Conservation (phyloP, 2,329 filamentous ascomycete genomes). For the Talaromyces funiculosus region DNA sequence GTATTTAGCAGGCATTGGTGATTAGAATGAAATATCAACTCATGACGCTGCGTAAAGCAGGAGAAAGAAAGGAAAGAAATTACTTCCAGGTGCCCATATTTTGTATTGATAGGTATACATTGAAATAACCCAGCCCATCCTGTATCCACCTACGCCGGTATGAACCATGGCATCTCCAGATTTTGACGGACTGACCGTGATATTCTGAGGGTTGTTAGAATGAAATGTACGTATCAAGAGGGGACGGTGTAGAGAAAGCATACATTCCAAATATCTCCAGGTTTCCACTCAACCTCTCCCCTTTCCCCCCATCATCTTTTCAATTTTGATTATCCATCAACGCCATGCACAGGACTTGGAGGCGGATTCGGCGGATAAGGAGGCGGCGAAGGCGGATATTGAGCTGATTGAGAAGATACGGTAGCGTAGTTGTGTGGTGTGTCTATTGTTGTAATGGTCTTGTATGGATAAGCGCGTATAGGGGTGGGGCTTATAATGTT, state of each 20-base stretch:
- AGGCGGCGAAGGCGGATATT: conserved; percentile 25
- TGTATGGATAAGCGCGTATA: background rate
- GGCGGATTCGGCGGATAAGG: conserved; percentile 37
- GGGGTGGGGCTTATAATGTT: background rate
- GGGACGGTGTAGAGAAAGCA: too few relatives aligned
- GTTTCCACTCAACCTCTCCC: too few relatives aligned
- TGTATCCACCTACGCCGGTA: too few relatives aligned
- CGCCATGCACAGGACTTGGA: conserved; percentile 29
- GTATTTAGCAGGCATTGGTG: background rate
- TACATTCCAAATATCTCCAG: too few relatives aligned
- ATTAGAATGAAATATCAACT: background rate
- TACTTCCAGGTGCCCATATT: background rate
- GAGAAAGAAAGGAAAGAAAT: background rate
- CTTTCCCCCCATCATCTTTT: background rate
- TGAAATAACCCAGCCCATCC: background rate
- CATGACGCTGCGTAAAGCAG: background rate
- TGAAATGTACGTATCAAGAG: too few relatives aligned
- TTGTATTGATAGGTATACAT: background rate
- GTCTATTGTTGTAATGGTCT: background rate
- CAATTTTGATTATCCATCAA: background rate
- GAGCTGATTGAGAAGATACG: conserved; percentile 9
- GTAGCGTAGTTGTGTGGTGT: background rate
- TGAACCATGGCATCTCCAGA: too few relatives aligned
- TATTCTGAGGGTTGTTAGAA: too few relatives aligned
- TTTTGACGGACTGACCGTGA: too few relatives aligned